Evolutionary conservation across 345 rosid genomes (phyloP).

Genomic region (rapeseed (Brassica napus)): DNA sequence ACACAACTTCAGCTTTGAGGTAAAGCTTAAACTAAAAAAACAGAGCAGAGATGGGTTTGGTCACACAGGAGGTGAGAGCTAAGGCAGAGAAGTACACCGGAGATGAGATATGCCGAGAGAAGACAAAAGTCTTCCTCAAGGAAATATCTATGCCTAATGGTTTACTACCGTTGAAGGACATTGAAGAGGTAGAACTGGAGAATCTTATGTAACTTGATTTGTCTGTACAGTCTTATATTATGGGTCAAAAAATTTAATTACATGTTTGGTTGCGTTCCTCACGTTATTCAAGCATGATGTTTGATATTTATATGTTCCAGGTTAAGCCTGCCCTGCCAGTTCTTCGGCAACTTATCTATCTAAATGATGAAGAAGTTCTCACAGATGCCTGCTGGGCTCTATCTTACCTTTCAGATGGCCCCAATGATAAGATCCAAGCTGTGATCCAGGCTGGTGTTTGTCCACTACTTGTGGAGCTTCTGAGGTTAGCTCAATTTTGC

Average conservation of each 20-base stretch:
- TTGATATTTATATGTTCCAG: slow-evolving; percentile 43
- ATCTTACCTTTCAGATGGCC: slow-evolving; percentile 62
- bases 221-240: slow-evolving; percentile 9
- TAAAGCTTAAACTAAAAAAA: neutral
- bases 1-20: slow-evolving; percentile 22
- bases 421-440: slow-evolving; percentile 88
- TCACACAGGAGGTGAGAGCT: slow-evolving; percentile 73
- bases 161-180: slow-evolving; percentile 71
- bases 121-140: slow-evolving; percentile 54
- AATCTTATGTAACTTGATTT: slow-evolving; percentile 27
- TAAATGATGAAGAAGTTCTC: slow-evolving; percentile 81
- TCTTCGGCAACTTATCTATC: slow-evolving; percentile 69
- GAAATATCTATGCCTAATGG: slow-evolving; percentile 79
- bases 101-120: slow-evolving; percentile 69
- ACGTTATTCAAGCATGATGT: neutral
- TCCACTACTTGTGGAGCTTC: slow-evolving; percentile 78
- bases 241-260: neutral
- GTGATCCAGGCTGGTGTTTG: slow-evolving; percentile 81
- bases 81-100: slow-evolving; percentile 79
- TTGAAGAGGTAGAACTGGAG: slow-evolving; percentile 56
- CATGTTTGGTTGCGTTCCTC: slow-evolving; percentile 1
- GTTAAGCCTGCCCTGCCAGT: slow-evolving; percentile 79
- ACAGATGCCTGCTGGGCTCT: slow-evolving; percentile 93
- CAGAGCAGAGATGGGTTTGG: slow-evolving; percentile 46
- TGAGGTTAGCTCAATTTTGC: slow-evolving; percentile 53